Conservation (phyloP, 257 asterid species). For the Salvia miltiorrhiza region DNA sequence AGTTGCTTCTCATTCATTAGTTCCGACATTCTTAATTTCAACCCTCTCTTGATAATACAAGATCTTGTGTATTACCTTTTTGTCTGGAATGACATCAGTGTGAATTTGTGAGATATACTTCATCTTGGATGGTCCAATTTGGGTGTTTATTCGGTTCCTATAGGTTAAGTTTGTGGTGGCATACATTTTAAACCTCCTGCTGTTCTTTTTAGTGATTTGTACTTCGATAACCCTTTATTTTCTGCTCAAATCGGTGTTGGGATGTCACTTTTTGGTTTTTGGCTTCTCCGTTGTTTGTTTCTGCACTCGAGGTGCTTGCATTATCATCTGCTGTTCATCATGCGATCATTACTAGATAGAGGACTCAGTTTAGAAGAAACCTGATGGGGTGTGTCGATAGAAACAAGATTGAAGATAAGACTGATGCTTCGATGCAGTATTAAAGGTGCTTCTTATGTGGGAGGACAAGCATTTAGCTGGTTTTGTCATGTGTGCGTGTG, state of each 20-base stretch:
- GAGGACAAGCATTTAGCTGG: too few relatives aligned
- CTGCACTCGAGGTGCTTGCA: background rate
- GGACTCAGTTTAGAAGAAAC: background rate
- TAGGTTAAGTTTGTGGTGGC: background rate
- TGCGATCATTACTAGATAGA: background rate
- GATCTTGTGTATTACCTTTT: background rate
- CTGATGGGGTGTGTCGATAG: background rate
- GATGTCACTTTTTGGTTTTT: background rate
- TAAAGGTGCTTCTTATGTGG: too few relatives aligned
- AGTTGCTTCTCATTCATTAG: background rate
- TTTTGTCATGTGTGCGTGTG: background rate
- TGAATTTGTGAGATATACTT: background rate
- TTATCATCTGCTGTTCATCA: background rate
- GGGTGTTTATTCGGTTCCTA: background rate
- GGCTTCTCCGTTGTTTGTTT: background rate
- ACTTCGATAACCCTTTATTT: background rate
- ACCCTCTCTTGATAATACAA: background rate
- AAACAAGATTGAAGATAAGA: background rate
- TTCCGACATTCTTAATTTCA: background rate
- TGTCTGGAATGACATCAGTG: background rate
- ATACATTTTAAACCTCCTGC: background rate
- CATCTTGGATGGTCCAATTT: background rate
- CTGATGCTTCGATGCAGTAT: background rate
- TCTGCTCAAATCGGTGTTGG: background rate
- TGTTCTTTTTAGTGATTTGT: background rate